Conservation (phyloP, 2,329 filamentous ascomycete genomes). For the Teratosphaeria epicoccoides region DNA sequence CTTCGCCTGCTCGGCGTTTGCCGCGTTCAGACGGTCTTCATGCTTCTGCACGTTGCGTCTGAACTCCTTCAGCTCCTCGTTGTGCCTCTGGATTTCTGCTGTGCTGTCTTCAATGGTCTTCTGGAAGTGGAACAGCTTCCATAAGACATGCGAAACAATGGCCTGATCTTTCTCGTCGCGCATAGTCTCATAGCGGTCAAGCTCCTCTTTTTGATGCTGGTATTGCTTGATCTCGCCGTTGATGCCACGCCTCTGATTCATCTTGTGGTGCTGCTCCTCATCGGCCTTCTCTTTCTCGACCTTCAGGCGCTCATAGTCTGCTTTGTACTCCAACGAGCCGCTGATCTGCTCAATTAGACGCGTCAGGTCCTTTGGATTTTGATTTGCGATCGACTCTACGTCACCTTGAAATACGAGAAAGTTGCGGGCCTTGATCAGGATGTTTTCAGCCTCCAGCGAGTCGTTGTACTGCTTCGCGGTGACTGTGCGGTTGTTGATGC, state of each 20-base stretch:
- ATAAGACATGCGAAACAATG: constrained; percentile 84
- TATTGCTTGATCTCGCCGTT: constrained; percentile 98
- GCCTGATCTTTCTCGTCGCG: constrained; percentile 82
- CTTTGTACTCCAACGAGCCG: constrained; percentile 86
- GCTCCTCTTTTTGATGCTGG: constrained; percentile 90
- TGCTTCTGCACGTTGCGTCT: constrained; percentile 79
- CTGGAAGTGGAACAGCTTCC: constrained; percentile 95
- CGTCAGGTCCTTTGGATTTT: constrained; percentile 88
- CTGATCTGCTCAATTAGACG: constrained; percentile 95
- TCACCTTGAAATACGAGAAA: constrained; percentile 98
- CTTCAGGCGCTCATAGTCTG: constrained; percentile 87
- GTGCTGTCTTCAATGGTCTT: constrained; percentile 86
- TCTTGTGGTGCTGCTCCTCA: constrained; percentile 79
- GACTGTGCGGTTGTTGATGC: constrained; percentile 87
- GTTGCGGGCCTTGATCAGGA: constrained; percentile 93
- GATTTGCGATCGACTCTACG: constrained; percentile 90
- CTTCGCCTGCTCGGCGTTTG: constrained; percentile 71
- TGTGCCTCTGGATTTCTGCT: constrained; percentile 80
- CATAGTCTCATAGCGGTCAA: constrained; percentile 85
- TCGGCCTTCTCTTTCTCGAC: constrained; percentile 73
- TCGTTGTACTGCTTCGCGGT: constrained; percentile 89
- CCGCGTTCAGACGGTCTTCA: constrained; percentile 67
- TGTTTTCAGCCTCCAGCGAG: constrained; percentile 83
- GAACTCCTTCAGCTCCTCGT: constrained; percentile 89
- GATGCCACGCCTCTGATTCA: constrained; percentile 82